phyloP scores from a whole-genome alignment of 345 rosid genomes.

The Hibiscus tridactylites region DNA sequence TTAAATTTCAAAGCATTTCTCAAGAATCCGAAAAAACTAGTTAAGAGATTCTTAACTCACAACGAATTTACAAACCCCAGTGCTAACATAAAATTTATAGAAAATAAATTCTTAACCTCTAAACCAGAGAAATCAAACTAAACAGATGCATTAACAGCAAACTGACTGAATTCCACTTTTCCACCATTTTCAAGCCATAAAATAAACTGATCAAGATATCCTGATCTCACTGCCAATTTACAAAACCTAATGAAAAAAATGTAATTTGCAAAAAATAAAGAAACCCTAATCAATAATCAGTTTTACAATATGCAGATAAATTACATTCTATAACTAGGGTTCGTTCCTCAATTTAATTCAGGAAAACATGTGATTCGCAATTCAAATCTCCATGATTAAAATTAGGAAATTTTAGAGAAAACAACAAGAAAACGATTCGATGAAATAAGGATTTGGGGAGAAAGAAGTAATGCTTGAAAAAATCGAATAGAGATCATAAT shows the following conservation, averaged over 20 bases:
- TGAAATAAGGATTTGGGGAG: neutral
- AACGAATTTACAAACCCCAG: neutral
- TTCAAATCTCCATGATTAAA: neutral
- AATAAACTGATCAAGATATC: too few species aligned
- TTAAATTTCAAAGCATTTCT: neutral
- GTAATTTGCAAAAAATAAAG: neutral
- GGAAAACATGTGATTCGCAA: neutral
- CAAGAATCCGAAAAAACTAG: neutral
- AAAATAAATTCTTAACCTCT: neutral
- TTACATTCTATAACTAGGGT: neutral
- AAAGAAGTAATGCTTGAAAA: neutral
- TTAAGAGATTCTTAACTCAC: neutral
- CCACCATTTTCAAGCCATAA: too few species aligned
- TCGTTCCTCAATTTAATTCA: neutral
- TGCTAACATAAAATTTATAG: neutral
- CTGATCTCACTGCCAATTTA: neutral
- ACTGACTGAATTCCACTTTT: too few species aligned
- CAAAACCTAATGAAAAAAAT: neutral
- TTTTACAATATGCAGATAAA: neutral
- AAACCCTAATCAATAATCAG: neutral
- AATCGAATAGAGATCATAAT: neutral
- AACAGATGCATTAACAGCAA: neutral
- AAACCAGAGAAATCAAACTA: neutral
- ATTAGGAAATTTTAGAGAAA: neutral
- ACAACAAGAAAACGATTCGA: too few species aligned